Conservation (phyloP, 305 asterid genomes). For the Fraxinus xanthoxyloides region DNA sequence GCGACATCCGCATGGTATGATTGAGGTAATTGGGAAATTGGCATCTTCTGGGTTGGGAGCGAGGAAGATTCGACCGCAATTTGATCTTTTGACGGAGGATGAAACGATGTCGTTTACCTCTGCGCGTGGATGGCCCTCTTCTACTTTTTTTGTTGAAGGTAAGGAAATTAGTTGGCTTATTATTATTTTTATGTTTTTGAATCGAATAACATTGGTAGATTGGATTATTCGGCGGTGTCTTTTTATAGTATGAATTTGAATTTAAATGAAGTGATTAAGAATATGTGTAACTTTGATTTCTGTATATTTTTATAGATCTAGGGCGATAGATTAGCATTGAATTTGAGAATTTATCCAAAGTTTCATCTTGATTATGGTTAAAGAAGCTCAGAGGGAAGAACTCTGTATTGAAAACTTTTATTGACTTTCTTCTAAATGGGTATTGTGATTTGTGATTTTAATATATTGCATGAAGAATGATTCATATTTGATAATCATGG, state of each 20-base stretch:
- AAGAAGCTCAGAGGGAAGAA: neutral
- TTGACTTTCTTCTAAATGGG: neutral
- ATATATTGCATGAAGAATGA: neutral
- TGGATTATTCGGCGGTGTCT: slow-evolving; percentile 3
- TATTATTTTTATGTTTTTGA: neutral
- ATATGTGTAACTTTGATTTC: neutral
- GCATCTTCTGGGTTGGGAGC: neutral
- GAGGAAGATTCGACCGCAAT: neutral
- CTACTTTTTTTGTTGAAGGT: slow-evolving; percentile 40
- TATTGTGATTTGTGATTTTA: neutral
- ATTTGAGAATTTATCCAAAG: neutral
- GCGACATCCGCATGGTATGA: slow-evolving; percentile 20
- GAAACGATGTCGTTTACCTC: slow-evolving; percentile 32
- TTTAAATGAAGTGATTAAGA: neutral
- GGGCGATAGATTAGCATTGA: neutral
- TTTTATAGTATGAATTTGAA: neutral
- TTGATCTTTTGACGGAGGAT: slow-evolving; percentile 32
- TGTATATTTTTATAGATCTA: slow-evolving; percentile 17
- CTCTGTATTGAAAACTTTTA: neutral
- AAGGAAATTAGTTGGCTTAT: neutral
- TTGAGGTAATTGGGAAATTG: slow-evolving; percentile 34
- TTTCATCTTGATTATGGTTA: neutral
- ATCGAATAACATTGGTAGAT: neutral
- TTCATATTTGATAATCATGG: neutral
- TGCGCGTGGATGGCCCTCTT: slow-evolving; percentile 42